Evolutionary conservation across 495 filamentous ascomycete species (phyloP), one percentile per base, ranked within the genome.

Genomic region (Neurospora sp.): DNA sequence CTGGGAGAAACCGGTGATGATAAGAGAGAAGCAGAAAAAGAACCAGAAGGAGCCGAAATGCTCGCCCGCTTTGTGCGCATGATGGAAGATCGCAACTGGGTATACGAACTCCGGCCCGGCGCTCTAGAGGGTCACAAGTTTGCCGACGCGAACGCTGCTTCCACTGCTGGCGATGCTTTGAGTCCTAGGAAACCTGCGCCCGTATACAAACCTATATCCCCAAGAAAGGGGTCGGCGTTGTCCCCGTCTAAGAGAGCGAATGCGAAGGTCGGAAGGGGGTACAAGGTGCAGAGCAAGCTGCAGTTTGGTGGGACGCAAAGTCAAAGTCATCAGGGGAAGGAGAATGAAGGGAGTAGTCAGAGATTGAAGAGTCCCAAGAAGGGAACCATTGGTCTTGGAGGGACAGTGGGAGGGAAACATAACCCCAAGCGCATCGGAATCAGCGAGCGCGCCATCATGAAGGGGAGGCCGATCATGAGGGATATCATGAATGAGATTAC

Each of bases 61-160:
- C 85, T 98, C 18, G 85, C 85, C 27, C 83, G 87, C 39, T 93
- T 98, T 70, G 83, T 98, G n/a, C 78, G 81, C 20, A 79, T 97
- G 66, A 93, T 97, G 82, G 90, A 94, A 77, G 80, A 83, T 42
- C 87, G 86, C 40, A 84, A 85, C 3, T 97, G 94, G 94, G 82
- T 93, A 6, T 91, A 92, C 70, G 88, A 97, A 72, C 73, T 98
- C 31, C 89, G 88, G 0, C 76, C 72, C 5, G 84, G 83, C 1
- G 92, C 91, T 37, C 77, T 91, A 59, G 88, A 91, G 11, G 86
- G 83, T n/a, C 94, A 97, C 82, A 76, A 84, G 68, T 93, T 91
- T 73, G 87, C 89, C 16, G 85, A 82, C 4, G 22, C 80, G 39
- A 69, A 78, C 31, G 88, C 83, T 39, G 76, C 79, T 10, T 72